A percentile compares a stretch with the other conserved stretches of the same genome.
Evolutionary conservation across 2,329 filamentous ascomycete species (phyloP).

Genomic region (Epicoccum sorghinum): DNA sequence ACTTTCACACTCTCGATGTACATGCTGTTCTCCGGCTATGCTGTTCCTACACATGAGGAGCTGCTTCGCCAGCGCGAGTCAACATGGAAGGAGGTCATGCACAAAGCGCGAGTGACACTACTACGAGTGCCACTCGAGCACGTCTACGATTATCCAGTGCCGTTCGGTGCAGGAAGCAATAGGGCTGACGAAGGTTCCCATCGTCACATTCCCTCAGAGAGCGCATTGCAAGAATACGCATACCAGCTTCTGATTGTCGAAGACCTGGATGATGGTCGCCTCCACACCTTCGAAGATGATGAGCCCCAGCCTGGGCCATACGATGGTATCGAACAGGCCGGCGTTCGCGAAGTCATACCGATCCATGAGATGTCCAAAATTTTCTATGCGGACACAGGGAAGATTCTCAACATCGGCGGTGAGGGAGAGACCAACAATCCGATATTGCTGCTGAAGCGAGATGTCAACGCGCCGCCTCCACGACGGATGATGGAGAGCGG

Average conservation of each 20-base stretch:
- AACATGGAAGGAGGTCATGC: slow-evolving; percentile 95
- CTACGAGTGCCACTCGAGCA: slow-evolving; percentile 69
- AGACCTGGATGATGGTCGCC: slow-evolving; percentile 74
- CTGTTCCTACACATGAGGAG: slow-evolving; percentile 62
- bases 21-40: slow-evolving; percentile 89
- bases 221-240: slow-evolving; percentile 67
- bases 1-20: slow-evolving; percentile 87
- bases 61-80: slow-evolving; percentile 68
- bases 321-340: slow-evolving; percentile 66
- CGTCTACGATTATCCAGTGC: slow-evolving; percentile 54
- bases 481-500: slow-evolving; percentile 59
- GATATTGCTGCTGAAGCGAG: slow-evolving; percentile 75
- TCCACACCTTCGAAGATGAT: slow-evolving; percentile 69
- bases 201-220: slow-evolving; percentile 49
- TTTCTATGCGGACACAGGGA: slow-evolving; percentile 90
- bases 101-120: slow-evolving; percentile 86
- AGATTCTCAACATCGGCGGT: slow-evolving; percentile 81
- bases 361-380: slow-evolving; percentile 84
- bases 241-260: slow-evolving; percentile 85
- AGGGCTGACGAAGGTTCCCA: slow-evolving; percentile 25
- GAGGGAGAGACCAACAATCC: slow-evolving; percentile 74
- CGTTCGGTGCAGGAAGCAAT: slow-evolving; percentile 23
- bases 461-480: slow-evolving; percentile 67
- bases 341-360: slow-evolving; percentile 70
- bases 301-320: slow-evolving; percentile 63